Base-by-base conservation (phyloP, 805 yeast genomes). In the Barnettozyma pratensis region DNA sequence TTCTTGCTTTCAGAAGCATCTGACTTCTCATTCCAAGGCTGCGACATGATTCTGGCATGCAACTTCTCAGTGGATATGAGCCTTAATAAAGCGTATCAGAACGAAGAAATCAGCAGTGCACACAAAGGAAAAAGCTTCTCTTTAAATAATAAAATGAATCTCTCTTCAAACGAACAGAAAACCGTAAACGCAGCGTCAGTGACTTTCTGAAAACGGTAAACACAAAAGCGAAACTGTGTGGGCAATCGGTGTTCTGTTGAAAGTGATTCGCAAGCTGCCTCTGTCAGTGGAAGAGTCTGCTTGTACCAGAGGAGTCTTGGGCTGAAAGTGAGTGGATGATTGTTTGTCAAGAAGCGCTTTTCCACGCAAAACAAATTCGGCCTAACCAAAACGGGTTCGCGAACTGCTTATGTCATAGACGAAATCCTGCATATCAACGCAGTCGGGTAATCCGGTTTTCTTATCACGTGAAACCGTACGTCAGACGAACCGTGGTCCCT, bases 1-100 rank as follows among this genome's bases (percentile, higher is more conserved):
- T 61, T 58, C 44, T 55, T 57, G 34, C 45, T 45, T n/a, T 55
- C 63, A n/a, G 51, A 2, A 31, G 47, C 48, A 37, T 61, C 64
- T 11, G 54, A 19, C 42, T 55, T 55, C 31, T 54, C 54, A 38
- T 56, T 56, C 67, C 67, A 61, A 41, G 54, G 52, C 35, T 59
- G 60, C 27, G 63, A 53, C 63, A 59, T 31, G 19, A 19, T 19
- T 19, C 19, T 19, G 19, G 19, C 19, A 19, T 19, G 19, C 19
- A 19, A 19, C 19, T 19, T 19, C 19, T 19, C 19, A 19, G 19
- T 19, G 3, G 19, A 19, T 19, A 19, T 19, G 19, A 19, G 19
- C 19, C 19, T 19, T 19, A 19, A 19, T 19, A 19, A 19, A 19
- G 19, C 19, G 19, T 19, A 19, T 19, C 19, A 19, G 19, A 19